Evolutionary conservation across 768 basidiomycete genomes (phyloP).

Genomic region (Albatrellus ellisii): DNA sequence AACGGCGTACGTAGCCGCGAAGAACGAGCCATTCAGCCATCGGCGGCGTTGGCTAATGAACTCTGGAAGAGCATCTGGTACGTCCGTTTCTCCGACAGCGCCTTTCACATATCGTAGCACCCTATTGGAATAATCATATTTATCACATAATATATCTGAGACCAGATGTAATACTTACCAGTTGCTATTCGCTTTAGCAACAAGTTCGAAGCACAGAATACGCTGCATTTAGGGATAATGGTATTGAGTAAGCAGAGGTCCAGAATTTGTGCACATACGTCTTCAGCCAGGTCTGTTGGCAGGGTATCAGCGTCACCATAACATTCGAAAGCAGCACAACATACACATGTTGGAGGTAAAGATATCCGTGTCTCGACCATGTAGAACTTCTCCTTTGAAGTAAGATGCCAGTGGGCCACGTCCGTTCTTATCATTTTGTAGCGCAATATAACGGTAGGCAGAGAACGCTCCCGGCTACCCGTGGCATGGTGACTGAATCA

Average conservation of each 20-base stretch:
- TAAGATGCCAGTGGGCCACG: conserved; percentile 88
- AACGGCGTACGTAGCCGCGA: conserved; percentile 88
- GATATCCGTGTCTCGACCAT: conserved; percentile 78
- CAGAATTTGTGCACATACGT: conserved; percentile 32
- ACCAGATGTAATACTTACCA: conserved; percentile 39
- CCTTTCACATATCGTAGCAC: conserved; percentile 93
- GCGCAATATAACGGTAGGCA: conserved; percentile 81
- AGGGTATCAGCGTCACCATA: neutral
- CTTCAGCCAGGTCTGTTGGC: conserved; percentile 72
- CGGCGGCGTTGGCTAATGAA: conserved; percentile 88
- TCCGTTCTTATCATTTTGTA: conserved; percentile 75
- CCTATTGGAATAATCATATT: conserved; percentile 34
- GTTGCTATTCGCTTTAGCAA: conserved; percentile 64
- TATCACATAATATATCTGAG: conserved; percentile 10
- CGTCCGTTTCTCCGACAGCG: conserved; percentile 87
- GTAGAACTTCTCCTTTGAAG: conserved; percentile 88
- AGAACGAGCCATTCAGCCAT: conserved; percentile 90
- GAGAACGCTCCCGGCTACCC: conserved; percentile 84
- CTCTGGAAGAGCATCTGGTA: conserved; percentile 85
- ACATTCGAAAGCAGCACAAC: conserved; percentile 16
- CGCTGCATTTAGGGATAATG: conserved; percentile 33
- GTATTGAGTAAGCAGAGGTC: conserved; percentile 13
- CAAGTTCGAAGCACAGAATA: conserved; percentile 70
- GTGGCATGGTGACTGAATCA: neutral
- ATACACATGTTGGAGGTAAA: conserved; percentile 95